These are phyloP conservation scores for Sindora glabra DNA, from an alignment of 306 rosid genomes.

Conservation along the genomic window DNA sequence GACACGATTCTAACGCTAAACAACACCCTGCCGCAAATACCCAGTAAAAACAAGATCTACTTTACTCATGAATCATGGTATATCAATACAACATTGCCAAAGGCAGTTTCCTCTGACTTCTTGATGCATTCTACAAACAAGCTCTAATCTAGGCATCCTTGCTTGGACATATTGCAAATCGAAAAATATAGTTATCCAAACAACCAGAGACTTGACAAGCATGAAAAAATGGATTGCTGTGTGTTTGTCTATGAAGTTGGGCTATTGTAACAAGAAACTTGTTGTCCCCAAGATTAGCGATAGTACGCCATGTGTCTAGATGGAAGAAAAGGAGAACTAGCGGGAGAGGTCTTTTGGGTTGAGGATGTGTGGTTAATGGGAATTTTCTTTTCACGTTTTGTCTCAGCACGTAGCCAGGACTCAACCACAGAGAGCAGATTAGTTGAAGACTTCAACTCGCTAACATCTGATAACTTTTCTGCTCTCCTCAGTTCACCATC, in stretches of 20 bases:
- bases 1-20: not conserved
- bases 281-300: slow-evolving; percentile 35
- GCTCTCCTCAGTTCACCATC: slow-evolving; percentile 72
- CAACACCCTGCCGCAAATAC: not conserved
- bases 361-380: slow-evolving; percentile 32
- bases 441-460: slow-evolving; percentile 60
- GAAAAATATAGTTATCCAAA: not conserved
- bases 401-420: slow-evolving; percentile 82
- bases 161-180: not conserved
- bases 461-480: slow-evolving; percentile 62
- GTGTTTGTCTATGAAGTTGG: not conserved
- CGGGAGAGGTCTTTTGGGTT: slow-evolving; percentile 30
- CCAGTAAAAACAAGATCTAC: not conserved
- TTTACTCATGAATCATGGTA: slow-evolving; percentile 8
- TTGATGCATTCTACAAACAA: not conserved
- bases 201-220: not conserved
- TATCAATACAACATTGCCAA: slow-evolving; percentile 5
- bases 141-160: slow-evolving; percentile 5
- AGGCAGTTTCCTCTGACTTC: not conserved
- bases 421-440: slow-evolving; percentile 91
- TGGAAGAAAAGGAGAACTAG: slow-evolving; percentile 50
- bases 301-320: slow-evolving; percentile 89
- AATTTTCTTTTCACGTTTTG: slow-evolving; percentile 57
- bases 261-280: slow-evolving; percentile 7
- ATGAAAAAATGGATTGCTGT: slow-evolving; percentile 2